Conservation (phyloP, 495 filamentous ascomycete species). For the Talaromyces trachyspermus region DNA sequence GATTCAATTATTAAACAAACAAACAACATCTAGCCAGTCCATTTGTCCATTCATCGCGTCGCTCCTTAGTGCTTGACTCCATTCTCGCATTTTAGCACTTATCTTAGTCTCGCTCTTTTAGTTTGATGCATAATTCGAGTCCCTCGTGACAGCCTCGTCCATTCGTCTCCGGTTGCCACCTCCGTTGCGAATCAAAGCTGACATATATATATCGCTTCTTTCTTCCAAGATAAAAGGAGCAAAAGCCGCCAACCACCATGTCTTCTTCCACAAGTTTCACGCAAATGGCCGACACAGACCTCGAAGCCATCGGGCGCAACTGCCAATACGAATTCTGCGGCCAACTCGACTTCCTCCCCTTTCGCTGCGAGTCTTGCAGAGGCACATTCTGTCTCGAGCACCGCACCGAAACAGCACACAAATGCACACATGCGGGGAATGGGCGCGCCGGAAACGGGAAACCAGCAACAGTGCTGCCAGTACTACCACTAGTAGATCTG, state of each 20-base stretch:
- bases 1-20: no score
- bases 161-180: no score
- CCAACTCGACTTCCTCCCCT: conserved; percentile 93
- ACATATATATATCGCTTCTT: not conserved
- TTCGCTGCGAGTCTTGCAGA: conserved; percentile 82
- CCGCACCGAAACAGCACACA: conserved; percentile 77
- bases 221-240: not conserved
- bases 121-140: no score
- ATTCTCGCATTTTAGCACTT: no score
- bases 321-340: conserved; percentile 89
- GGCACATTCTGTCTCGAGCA: conserved; percentile 92
- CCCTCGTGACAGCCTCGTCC: no score
- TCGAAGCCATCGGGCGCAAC: conserved; percentile 78
- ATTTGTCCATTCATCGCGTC: no score
- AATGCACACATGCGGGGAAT: conserved; percentile 73
- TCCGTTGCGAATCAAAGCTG: no score
- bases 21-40: no score
- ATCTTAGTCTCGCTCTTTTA: no score
- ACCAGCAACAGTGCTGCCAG: conserved; percentile 14
- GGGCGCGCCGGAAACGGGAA: conserved; percentile 60
- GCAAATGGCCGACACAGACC: conserved; percentile 57
- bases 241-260: not conserved
- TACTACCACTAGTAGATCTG: conserved; percentile 6
- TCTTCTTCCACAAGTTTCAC: conserved; percentile 29
- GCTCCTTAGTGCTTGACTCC: no score